Conservation (phyloP, 805 yeast species). For the Cyberlindnera veronae region DNA sequence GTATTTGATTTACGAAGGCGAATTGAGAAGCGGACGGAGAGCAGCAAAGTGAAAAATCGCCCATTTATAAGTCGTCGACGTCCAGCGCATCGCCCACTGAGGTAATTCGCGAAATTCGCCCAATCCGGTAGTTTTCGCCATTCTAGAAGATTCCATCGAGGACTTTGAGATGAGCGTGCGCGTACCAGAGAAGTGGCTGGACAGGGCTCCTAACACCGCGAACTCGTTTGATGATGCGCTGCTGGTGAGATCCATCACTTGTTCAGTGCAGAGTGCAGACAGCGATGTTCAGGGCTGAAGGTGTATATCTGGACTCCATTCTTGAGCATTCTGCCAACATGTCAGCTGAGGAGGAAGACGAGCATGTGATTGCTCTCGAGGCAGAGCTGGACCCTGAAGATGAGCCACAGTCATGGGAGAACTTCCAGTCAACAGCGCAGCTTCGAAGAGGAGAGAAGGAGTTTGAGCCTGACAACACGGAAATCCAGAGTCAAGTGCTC, state of each 20-base stretch:
- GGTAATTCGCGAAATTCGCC: conserved; percentile 8
- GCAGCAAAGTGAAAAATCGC: conserved; percentile 6
- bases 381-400: conserved; percentile 33
- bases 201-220: neutral
- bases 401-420: conserved; percentile 51
- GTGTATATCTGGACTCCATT: too few species aligned
- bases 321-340: too few species aligned
- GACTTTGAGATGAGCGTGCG: too few species aligned
- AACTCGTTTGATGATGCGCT: neutral
- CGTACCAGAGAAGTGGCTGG: too few species aligned
- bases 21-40: neutral
- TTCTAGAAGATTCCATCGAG: conserved; percentile 22
- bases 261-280: too few species aligned
- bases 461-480: conserved; percentile 77
- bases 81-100: conserved; percentile 1
- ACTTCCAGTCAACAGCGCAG: conserved; percentile 19
- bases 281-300: too few species aligned
- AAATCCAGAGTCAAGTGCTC: conserved; percentile 45
- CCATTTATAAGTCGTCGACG: conserved; percentile 14
- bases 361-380: conserved; percentile 3
- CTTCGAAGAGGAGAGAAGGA: conserved; percentile 86
- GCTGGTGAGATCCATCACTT: too few species aligned
- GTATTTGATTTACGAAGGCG: neutral
- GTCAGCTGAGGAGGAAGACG: conserved; percentile 5
- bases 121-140: conserved; percentile 8